Evolutionary conservation across 345 rosid genomes (phyloP), one percentile per base, ranked within the genome.

Genomic region (Erysimum cheiranthoides): DNA sequence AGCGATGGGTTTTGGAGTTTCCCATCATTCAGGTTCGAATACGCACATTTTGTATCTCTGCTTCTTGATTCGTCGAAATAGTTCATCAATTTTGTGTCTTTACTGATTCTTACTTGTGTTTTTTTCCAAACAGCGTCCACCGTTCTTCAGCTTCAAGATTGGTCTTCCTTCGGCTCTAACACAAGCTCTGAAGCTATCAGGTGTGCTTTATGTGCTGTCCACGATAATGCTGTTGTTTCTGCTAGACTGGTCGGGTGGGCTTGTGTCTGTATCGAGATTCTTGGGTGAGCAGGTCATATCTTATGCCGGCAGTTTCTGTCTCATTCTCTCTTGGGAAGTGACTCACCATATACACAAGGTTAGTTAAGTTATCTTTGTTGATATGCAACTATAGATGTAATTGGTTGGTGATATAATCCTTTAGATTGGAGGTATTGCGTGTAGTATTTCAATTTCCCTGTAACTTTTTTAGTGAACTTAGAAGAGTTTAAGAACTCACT

Each of bases 261-360:
- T 73, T 45, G 80, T 72, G 4, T 82, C 89, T 35, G 50, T 78
- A 50, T 82, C 84, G 64, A 81, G 73, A 42, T 83, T 87, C 68
- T 68, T 92, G 69, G 39, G 73, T 52, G 89, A 84, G 77, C 86
- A 86, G 82, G 82, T 90, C 46, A 73, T 84, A 39, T 85, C 83
- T 42, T 88, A 67, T 73, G n/a, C 83, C 3, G 91, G 89, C 25
- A 83, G 77, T 79, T 86, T 87, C 81, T 83, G 81, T 59, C 74
- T 89, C 42, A 80, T 95, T 71, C 82, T 95, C 46, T 86, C 96
- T 75, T 95, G 98, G 98, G 97, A 94, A 82, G 76, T 89, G 49
- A 82, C 84, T 83, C 93, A 86, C 83, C 90, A 90, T 73, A 78
- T 94, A 61, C 89, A 90, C 62, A 89, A 86, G 98, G 98, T 94